Evolutionary conservation across 495 filamentous ascomycete species (phyloP).

Genomic region (Aspergillus ostianus): DNA sequence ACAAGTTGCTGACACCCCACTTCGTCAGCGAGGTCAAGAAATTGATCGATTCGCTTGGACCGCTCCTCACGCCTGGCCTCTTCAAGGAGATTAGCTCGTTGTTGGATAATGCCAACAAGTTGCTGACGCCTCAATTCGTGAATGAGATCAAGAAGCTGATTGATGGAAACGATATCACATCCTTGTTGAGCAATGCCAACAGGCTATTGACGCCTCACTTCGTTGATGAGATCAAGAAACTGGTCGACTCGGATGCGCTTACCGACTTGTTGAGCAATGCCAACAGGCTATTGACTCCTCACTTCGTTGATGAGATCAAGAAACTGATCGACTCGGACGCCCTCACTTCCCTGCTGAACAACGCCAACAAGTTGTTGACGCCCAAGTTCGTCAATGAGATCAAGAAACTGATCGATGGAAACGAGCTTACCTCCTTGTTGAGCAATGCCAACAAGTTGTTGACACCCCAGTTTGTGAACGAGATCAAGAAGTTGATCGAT

Average conservation of each 20-base stretch:
- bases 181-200: conserved; percentile 34
- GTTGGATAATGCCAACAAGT: conserved; percentile 37
- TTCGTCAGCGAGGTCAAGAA: conserved; percentile 36
- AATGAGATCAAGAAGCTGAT: conserved; percentile 27
- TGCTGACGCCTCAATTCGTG: conserved; percentile 36
- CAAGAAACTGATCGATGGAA: conserved; percentile 28
- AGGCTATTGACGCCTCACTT: conserved; percentile 26
- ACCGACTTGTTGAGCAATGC: conserved; percentile 33
- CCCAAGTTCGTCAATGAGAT: conserved; percentile 35
- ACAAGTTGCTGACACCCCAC: conserved; percentile 26
- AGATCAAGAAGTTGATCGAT: conserved; percentile 20
- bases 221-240: conserved; percentile 30
- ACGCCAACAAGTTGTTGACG: conserved; percentile 32
- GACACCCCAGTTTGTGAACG: conserved; percentile 34
- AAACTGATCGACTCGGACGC: neutral
- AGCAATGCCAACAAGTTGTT: conserved; percentile 39
- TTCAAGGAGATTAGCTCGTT: conserved; percentile 38
- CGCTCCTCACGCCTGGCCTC: conserved; percentile 36
- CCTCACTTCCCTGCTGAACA: conserved; percentile 28
- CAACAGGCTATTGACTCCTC: conserved; percentile 26
- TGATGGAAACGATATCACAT: conserved; percentile 11
- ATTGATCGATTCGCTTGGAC: conserved; percentile 19
- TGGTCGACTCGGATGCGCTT: neutral
- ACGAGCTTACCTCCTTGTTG: conserved; percentile 37
- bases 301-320: conserved; percentile 35